A percentile compares a stretch with the other conserved stretches of the same genome.
Conservation (phyloP, 1,284 basidiomycete genomes). For the Heterobasidion irregulare region DNA sequence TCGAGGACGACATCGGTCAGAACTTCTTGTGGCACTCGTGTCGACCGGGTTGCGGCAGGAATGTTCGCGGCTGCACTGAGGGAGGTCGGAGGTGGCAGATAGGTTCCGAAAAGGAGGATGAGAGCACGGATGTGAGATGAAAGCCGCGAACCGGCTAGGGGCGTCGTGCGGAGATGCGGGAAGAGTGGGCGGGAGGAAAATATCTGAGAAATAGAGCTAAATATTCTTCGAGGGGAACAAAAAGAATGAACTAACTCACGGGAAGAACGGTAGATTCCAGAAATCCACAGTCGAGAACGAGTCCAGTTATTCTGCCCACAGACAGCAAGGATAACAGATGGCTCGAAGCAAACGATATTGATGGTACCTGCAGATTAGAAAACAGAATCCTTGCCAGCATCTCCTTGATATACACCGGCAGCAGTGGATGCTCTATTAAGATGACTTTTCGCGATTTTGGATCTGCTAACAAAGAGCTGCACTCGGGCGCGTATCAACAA, state of each 20-base stretch:
- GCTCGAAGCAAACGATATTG: conserved; percentile 86
- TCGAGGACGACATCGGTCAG: conserved; percentile 71
- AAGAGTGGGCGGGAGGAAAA: conserved; percentile 83
- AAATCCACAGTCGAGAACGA: conserved; percentile 90
- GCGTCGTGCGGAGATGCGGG: conserved; percentile 73
- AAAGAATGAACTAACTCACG: conserved; percentile 36
- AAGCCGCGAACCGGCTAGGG: conserved; percentile 71
- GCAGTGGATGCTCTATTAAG: conserved; percentile 81
- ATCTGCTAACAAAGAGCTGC: conserved; percentile 84
- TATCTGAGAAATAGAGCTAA: conserved; percentile 44
- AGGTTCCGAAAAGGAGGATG: conserved; percentile 73
- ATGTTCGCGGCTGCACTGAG: conserved; percentile 56
- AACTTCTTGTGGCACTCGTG: conserved; percentile 64
- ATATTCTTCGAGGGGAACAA: conserved; percentile 1
- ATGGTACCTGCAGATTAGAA: conserved; percentile 87
- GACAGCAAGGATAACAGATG: conserved; percentile 81
- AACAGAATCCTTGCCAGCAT: conserved; percentile 83
- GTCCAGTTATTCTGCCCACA: conserved; percentile 82
- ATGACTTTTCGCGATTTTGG: conserved; percentile 92
- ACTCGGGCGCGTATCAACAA: conserved; percentile 10
- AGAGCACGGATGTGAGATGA: conserved; percentile 72
- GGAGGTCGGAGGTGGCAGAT: conserved; percentile 68
- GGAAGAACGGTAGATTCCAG: conserved; percentile 85
- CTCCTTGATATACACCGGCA: conserved; percentile 84
- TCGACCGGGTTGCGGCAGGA: conserved; percentile 52